phyloP scores from a whole-genome alignment of 768 basidiomycete species.

The Boletus coccyginus region DNA sequence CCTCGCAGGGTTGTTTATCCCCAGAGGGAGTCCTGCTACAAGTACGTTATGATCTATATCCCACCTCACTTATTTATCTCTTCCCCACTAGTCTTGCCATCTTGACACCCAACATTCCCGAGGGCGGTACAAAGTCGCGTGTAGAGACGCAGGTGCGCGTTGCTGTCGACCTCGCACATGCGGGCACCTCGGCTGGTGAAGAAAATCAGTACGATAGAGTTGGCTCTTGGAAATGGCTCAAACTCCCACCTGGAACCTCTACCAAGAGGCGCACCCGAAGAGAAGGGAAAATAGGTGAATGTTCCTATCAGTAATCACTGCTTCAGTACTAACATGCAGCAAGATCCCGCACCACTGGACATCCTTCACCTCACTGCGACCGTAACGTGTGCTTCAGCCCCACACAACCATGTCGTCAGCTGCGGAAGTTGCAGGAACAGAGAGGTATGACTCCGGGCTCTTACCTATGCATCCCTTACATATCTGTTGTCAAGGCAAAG shows the following conservation, averaged over 20 bases:
- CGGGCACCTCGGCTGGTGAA: slow-evolving; percentile 56
- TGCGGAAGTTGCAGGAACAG: slow-evolving; percentile 88
- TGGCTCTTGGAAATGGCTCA: slow-evolving; percentile 89
- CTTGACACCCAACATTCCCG: slow-evolving; percentile 80
- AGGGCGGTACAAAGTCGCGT: slow-evolving; percentile 81
- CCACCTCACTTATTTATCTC: slow-evolving; percentile 13
- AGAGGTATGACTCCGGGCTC: slow-evolving; percentile 51
- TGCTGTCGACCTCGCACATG: slow-evolving; percentile 72
- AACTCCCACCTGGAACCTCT: slow-evolving; percentile 74
- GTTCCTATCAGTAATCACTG: slow-evolving; percentile 13
- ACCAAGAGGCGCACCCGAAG: slow-evolving; percentile 85
- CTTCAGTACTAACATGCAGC: slow-evolving; percentile 19
- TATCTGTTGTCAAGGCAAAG: slow-evolving; percentile 59
- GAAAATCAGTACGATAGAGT: slow-evolving; percentile 70
- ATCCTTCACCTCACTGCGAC: slow-evolving; percentile 69
- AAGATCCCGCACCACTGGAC: slow-evolving; percentile 68
- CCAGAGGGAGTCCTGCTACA: slow-evolving; percentile 71
- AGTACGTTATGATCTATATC: slow-evolving; percentile 44
- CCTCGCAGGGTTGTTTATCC: slow-evolving; percentile 66
- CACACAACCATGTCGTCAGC: slow-evolving; percentile 71
- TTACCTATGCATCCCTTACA: slow-evolving; percentile 6
- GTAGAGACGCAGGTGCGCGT: slow-evolving; percentile 96
- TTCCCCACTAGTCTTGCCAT: slow-evolving; percentile 61
- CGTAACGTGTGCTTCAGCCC: slow-evolving; percentile 79
- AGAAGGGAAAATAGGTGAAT: slow-evolving; percentile 73